Evolutionary conservation across 768 basidiomycete genomes (phyloP).

Genomic region (Phylloporus rhodoxanthus): DNA sequence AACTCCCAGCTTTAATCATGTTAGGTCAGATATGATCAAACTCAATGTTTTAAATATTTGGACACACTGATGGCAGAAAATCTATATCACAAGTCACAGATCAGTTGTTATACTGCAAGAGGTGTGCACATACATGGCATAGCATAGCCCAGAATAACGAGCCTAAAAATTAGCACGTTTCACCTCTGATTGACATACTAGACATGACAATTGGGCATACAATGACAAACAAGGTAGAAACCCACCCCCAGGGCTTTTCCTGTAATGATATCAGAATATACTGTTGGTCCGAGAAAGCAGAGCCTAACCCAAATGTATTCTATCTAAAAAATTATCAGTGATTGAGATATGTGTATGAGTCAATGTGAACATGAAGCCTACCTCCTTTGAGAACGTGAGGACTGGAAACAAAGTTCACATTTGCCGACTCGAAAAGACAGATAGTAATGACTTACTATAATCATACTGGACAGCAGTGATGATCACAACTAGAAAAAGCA

Average conservation of each 20-base stretch:
- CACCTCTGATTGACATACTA: too few relatives aligned
- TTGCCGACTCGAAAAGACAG: not conserved
- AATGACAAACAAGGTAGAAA: too few relatives aligned
- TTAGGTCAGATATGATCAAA: not conserved
- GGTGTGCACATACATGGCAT: not conserved
- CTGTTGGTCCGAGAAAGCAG: too few relatives aligned
- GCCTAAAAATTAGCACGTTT: too few relatives aligned
- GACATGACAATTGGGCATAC: too few relatives aligned
- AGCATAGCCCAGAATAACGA: too few relatives aligned
- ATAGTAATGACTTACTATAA: not conserved
- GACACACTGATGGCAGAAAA: not conserved
- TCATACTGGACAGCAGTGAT: not conserved
- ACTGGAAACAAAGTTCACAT: not conserved
- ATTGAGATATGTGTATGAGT: not conserved
- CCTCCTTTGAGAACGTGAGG: not conserved
- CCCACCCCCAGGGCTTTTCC: too few relatives aligned
- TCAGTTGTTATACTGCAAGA: too few relatives aligned
- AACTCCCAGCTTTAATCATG: not conserved
- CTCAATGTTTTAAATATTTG: too few relatives aligned
- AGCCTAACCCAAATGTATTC: conserved; percentile 1
- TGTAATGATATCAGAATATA: too few relatives aligned
- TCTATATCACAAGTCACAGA: not conserved
- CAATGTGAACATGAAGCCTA: not conserved
- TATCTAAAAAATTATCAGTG: not conserved
- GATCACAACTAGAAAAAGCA: not conserved